phyloP scores from a whole-genome alignment of 352 stramenopile species.

The Globisporangium solare region DNA sequence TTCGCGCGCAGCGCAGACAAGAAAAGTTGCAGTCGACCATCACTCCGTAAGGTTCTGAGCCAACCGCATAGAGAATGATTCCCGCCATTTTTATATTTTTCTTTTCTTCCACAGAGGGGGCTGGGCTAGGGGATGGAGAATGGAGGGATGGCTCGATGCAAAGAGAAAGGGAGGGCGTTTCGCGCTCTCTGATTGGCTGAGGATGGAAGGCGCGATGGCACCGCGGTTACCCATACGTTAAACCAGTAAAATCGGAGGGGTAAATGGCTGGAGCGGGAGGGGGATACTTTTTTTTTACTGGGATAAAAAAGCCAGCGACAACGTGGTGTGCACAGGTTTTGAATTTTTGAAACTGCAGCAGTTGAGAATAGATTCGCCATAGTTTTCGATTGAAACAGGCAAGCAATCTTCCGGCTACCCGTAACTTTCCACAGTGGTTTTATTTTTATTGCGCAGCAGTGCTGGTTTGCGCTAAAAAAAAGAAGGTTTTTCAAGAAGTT shows the following conservation, averaged over 20 bases:
- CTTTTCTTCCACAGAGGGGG: conserved; percentile 2
- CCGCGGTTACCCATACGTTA: not conserved
- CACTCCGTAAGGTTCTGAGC: not conserved
- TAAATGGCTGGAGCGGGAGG: conserved; percentile 2
- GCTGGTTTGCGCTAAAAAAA: no score
- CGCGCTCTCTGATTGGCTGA: conserved; percentile 7
- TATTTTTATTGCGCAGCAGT: no score
- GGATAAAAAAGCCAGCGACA: conserved; percentile 5
- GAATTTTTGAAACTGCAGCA: conserved; percentile 30
- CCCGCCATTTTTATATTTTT: conserved; percentile 8
- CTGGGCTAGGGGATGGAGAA: not conserved
- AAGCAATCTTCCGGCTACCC: not conserved
- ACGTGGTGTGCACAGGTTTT: conserved; percentile 19
- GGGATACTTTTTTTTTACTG: conserved; percentile 4
- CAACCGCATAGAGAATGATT: conserved; percentile 1
- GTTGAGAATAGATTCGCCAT: not conserved
- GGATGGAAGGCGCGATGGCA: conserved; percentile 2
- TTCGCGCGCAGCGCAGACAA: not conserved
- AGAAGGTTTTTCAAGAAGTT: no score
- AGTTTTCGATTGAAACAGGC: conserved; percentile 3
- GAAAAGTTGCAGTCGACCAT: conserved; percentile 2
- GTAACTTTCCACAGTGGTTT: no score
- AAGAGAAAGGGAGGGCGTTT: conserved; percentile 12
- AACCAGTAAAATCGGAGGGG: not conserved
- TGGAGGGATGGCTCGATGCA: not conserved